Evolutionary conservation across 768 basidiomycete genomes (phyloP).

Genomic region (Rhizopogon roseolus): DNA sequence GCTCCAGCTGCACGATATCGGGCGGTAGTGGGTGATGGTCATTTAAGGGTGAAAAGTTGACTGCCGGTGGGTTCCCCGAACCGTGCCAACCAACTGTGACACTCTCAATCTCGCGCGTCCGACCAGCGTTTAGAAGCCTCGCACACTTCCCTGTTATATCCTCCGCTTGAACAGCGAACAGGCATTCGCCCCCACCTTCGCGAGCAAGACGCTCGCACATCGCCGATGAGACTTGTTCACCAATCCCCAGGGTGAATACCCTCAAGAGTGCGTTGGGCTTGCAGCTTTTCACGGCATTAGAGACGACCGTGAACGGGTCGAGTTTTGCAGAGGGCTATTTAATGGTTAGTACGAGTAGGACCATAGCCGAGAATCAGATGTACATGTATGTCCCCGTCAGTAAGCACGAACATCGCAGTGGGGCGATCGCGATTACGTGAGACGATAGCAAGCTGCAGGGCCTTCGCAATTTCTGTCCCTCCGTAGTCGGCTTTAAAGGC

Average conservation of each 20-base stretch:
- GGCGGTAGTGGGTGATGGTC: slow-evolving; percentile 16
- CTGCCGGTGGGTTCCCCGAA: slow-evolving; percentile 10
- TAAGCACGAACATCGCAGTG: slow-evolving; percentile 51
- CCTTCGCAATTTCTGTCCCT: slow-evolving; percentile 47
- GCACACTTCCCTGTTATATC: slow-evolving; percentile 45
- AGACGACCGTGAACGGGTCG: slow-evolving; percentile 13
- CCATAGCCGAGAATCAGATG: neutral
- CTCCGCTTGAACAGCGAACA: slow-evolving; percentile 42
- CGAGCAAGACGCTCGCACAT: slow-evolving; percentile 52
- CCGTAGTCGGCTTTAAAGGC: slow-evolving; percentile 39
- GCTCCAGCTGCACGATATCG: slow-evolving; percentile 22
- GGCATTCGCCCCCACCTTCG: slow-evolving; percentile 45
- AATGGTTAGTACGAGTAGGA: neutral
- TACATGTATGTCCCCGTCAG: slow-evolving; percentile 46
- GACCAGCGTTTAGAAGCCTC: slow-evolving; percentile 46
- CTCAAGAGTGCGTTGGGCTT: slow-evolving; percentile 32
- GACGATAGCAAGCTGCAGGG: slow-evolving; percentile 35
- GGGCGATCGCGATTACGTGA: slow-evolving; percentile 31
- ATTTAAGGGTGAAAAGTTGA: neutral
- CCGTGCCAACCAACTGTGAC: slow-evolving; percentile 46
- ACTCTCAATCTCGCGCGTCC: slow-evolving; percentile 39
- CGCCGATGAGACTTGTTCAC: slow-evolving; percentile 41
- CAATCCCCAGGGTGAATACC: slow-evolving; percentile 58
- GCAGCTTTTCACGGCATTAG: slow-evolving; percentile 29
- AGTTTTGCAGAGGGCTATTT: slow-evolving; percentile 13